Base-by-base conservation (phyloP, 352 stramenopile species). In the Bremia lactucae region DNA sequence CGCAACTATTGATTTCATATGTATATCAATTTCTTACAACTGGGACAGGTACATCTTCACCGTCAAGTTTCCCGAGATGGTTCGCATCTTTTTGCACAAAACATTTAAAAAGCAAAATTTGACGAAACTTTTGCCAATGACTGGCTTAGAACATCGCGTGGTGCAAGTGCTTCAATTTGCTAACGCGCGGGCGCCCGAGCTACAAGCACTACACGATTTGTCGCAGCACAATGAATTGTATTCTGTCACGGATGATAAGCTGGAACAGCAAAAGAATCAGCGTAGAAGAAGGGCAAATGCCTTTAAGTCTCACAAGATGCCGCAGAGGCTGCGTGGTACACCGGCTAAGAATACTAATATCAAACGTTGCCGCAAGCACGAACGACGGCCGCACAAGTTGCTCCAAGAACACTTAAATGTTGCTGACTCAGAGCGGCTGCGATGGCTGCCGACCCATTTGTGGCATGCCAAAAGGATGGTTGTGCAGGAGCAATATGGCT, bases 151-250 rank as follows among this genome's bases (percentile, higher is more conserved):
- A 36, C 68, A 68, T 22, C 66, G 72, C 45, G 64, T 90, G 46
- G 41, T 84, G 33, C 71, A 87, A 51, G 78, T 90, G 71, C 73
- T 90, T 22, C 70, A 87, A 23, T 87, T 90, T 40, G 74, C 78
- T 15, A 62, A 50, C 23, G 68, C 70, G 24, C 77, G 77, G 21
- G 77, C 74, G 26, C 68, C 69, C 6, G 77, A 90, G 67, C 72
- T 90, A 6, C 65, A 81, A 49, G 72, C 74, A 39, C 61, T 90
- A 29, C 68, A 86, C 6, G 74, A 87, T 29, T 25, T 79, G 1
- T 65, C 74, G 7, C 65, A 71, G 14, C 52, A 68, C 22, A 33
- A 36, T 10, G 22, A 41, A 1, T 28, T 79, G 11, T 11, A 25
- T 14, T 42, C 42, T 1, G 24, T 29, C 0, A 58, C 44, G 2